These are phyloP conservation scores for Cryptococcus maquisensis DNA, from an alignment of 1,284 basidiomycete genomes.

Conservation along the genomic window DNA sequence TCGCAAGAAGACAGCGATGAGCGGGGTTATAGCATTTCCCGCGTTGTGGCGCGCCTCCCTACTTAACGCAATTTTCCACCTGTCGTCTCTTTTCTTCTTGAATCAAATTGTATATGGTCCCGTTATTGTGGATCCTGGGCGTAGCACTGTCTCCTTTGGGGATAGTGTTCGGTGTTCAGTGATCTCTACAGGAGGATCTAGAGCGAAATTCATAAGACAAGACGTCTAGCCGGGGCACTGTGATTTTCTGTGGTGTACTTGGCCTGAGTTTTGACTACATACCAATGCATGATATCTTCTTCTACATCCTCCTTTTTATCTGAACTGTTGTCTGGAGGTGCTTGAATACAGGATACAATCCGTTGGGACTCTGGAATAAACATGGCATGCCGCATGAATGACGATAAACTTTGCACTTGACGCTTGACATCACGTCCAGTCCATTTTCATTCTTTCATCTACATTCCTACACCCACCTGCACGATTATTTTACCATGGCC, in stretches of 20 bases:
- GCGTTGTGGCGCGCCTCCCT: neutral
- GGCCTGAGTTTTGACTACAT: slow-evolving; percentile 46
- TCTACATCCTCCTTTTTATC: neutral
- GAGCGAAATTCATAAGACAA: slow-evolving; percentile 19
- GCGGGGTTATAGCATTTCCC: neutral
- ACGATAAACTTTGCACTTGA: neutral
- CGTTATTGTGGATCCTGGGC: slow-evolving; percentile 29
- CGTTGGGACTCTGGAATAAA: neutral
- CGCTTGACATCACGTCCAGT: neutral
- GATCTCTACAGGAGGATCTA: slow-evolving; percentile 34
- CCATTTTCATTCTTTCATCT: slow-evolving; percentile 4
- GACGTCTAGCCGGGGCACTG: slow-evolving; percentile 26
- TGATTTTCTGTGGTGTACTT: slow-evolving; percentile 15
- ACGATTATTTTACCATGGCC: slow-evolving; percentile 4
- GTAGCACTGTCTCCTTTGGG: neutral
- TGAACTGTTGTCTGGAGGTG: neutral
- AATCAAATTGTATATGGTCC: slow-evolving; percentile 34
- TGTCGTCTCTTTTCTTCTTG: slow-evolving; percentile 16
- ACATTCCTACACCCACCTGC: neutral
- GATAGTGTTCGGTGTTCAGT: slow-evolving; percentile 8
- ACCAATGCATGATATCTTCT: slow-evolving; percentile 3
- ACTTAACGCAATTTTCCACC: neutral
- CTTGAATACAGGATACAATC: neutral
- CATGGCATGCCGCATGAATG: neutral
- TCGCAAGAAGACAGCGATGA: neutral